These are phyloP conservation scores for Artomyces pyxidatus DNA, from an alignment of 768 basidiomycete genomes.

Conservation along the genomic window DNA sequence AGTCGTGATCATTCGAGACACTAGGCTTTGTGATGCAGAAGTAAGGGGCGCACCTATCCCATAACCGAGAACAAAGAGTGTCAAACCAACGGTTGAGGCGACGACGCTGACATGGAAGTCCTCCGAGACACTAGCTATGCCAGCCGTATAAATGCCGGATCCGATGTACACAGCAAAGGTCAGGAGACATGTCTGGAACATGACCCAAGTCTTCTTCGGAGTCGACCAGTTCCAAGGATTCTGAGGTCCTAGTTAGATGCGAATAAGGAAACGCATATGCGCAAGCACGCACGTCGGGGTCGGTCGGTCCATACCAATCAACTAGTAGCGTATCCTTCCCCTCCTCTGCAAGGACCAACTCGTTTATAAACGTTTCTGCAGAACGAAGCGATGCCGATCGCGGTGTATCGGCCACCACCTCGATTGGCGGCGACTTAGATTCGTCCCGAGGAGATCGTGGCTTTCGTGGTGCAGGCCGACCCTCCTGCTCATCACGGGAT, in stretches of 20 bases:
- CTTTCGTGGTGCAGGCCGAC: no score
- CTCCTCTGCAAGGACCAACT: slow-evolving; percentile 1
- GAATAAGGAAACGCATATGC: neutral
- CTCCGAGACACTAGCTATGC: slow-evolving; percentile 20
- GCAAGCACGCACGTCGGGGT: slow-evolving; percentile 11
- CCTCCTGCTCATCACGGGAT: no score
- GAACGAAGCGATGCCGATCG: slow-evolving; percentile 2
- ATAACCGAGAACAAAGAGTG: slow-evolving; percentile 21
- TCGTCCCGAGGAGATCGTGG: no score
- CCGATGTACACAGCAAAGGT: slow-evolving; percentile 29
- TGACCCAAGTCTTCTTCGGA: slow-evolving; percentile 22
- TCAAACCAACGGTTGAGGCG: slow-evolving; percentile 25
- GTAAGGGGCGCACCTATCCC: slow-evolving; percentile 15
- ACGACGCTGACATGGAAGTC: slow-evolving; percentile 23
- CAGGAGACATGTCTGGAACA: slow-evolving; percentile 26
- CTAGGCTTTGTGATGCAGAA: neutral
- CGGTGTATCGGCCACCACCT: no score
- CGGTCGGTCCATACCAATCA: slow-evolving; percentile 20
- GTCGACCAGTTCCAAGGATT: slow-evolving; percentile 23
- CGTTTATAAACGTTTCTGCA: neutral
- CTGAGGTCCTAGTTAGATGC: neutral
- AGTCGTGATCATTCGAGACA: neutral
- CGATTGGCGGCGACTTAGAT: no score
- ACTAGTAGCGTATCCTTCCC: slow-evolving; percentile 18
- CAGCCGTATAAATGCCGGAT: slow-evolving; percentile 26